These are phyloP conservation scores for Hibiscus mutabilis DNA, from an alignment of 345 rosid species.

Conservation along the genomic window DNA sequence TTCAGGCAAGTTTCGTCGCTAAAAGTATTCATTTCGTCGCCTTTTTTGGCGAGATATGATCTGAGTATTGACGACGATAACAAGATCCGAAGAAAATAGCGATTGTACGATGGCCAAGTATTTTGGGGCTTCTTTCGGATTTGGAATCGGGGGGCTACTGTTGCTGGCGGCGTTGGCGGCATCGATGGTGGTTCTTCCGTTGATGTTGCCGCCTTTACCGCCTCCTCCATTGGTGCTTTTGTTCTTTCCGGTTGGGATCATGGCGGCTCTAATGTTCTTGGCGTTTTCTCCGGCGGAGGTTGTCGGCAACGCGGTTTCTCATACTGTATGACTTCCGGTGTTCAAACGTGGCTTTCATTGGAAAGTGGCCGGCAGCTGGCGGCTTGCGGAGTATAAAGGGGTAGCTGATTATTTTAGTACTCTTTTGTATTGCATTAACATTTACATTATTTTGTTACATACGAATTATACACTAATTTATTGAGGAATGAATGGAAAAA, in stretches of 20 bases:
- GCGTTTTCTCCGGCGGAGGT: conserved; percentile 44
- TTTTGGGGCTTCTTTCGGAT: conserved; percentile 17
- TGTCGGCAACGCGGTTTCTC: conserved; percentile 9
- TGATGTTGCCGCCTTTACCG: conserved; percentile 63
- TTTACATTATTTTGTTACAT: background rate
- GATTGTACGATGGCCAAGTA: conserved; percentile 20
- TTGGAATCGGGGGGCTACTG: conserved; percentile 27
- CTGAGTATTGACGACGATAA: conserved; percentile 8
- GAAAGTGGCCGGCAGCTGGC: conserved; percentile 8
- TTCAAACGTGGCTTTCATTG: background rate
- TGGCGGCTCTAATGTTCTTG: conserved; percentile 60
- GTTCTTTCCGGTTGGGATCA: conserved; percentile 53
- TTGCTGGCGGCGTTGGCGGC: conserved; percentile 32
- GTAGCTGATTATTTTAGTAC: background rate
- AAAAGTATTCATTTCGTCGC: background rate
- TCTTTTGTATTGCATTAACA: background rate
- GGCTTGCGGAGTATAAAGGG: background rate
- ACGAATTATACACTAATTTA: background rate
- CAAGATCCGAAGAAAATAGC: background rate
- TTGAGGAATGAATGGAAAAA: background rate
- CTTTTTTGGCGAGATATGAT: conserved; percentile 16
- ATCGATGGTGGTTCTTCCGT: conserved; percentile 48
- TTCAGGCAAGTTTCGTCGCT: background rate
- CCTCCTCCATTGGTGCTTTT: conserved; percentile 56
- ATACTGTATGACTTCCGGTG: background rate